Base-by-base conservation (phyloP, 345 rosid species). In the Populus deltoides region DNA sequence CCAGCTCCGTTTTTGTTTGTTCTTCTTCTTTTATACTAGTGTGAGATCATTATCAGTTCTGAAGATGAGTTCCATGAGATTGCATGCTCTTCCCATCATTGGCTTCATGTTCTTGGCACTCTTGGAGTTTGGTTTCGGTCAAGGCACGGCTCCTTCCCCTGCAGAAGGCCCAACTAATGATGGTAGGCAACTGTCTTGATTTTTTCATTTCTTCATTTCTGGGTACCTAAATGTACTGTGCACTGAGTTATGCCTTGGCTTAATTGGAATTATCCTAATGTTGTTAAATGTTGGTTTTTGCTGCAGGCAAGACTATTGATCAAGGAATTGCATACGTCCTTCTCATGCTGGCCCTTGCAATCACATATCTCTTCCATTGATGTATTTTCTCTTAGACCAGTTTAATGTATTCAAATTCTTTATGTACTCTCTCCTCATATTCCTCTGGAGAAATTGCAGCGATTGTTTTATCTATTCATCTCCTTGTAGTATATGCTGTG, bases 291-390 rank as follows among this genome's bases (percentile, higher is more conserved):
- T 16, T 67, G 70, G 17, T 75, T 70, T 2, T 65, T 38, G 17
- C 47, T 78, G 61, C 77, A 85, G 89, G 89, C 15, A 27, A 75
- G 1, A 41, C 81, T 18, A 82, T 86, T 59, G 89, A 86, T 73
- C 87, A 82, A 81, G 89, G 89, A 72, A 82, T 86, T 73, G 89
- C 89, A 68, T 84, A 80, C 73, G 0, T 78, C 36, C 82, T 86
- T 39, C 75, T 86, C 9, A 10, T 85, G 2, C 66, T 81, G 74
- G 89, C 89, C 5, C 82, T 86, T 45, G 86, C 83, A 10, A 8
- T 86, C 29, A 86, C 89, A 38, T 86, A 86, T 69, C 71, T 84
- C 24, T 2, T 85, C 15, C 89, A 86, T 45, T 86, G 75, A 86
- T 72, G 47, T 55, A 15, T 18, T 43, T 70, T 27, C 8, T 1